Evolutionary conservation across 2,329 filamentous ascomycete genomes (phyloP), one percentile per base, ranked within the genome.

Genomic region (Alternaria gaisen): DNA sequence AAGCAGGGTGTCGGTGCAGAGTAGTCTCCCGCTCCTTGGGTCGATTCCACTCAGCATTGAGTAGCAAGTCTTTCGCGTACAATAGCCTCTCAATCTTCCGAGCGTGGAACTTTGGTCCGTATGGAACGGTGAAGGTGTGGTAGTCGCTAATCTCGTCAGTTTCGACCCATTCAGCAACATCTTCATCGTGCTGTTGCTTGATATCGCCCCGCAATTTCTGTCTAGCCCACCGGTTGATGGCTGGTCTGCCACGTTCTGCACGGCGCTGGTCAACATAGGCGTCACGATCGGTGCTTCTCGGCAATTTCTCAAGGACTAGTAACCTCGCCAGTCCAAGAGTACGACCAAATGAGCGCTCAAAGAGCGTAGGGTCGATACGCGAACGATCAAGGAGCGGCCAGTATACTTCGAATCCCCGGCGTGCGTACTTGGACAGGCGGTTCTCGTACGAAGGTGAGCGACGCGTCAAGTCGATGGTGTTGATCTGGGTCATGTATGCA

Each of bases 371-470:
- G 69, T 97, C 92, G 55, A 97, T 82, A 11, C 87, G 86, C n/a
- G 86, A 86, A 18, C 92, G 87, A 63, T 95, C 90, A 14, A 96
- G 83, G 10, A 88, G 83, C 1, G 90, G 85, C 88, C 91, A 97
- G 75, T 91, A 90, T 0, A 94, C 87, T 77, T 97, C 93, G 66
- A 97, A 97, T 16, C 92, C 91, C 43, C 92, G 84, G 72, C 91
- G 91, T 14, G 90, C 91, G 76, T 97, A 77, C 76, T 96, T 96
- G 16, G 91, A 92, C 12, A 96, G 84, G 10, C 93, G 88, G 67
- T 92, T 96, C 73, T 97, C 93, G 68, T 97, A 97, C 0, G 92
- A 95, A 0, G 92, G 92, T 18, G 91, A 94, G 42, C 93, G 88
- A 20, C 93, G 86, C 4, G 87, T 89, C 36, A 97, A 83, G 72